phyloP scores from a whole-genome alignment of 2,329 filamentous ascomycete genomes.

The Stagonosporopsis rhizophila region DNA sequence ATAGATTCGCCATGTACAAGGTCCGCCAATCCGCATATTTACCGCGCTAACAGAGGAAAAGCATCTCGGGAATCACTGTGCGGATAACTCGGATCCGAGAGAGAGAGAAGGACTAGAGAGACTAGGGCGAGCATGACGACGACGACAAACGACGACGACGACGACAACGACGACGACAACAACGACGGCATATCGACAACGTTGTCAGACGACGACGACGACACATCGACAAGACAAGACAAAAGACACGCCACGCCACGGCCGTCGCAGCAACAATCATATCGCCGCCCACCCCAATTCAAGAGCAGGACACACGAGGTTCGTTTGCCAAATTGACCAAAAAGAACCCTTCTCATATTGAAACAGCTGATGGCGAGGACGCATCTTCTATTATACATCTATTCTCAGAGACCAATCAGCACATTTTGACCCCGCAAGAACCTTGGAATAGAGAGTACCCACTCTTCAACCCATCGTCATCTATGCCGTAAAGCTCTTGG shows the following conservation, averaged over 20 bases:
- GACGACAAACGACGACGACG: too few relatives aligned
- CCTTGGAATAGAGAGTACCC: constrained; percentile 47
- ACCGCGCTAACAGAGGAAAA: constrained; percentile 39
- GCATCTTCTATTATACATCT: constrained; percentile 53
- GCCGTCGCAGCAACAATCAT: not conserved
- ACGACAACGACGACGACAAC: too few relatives aligned
- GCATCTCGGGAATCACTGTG: constrained; percentile 24
- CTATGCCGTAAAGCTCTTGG: constrained; percentile 81
- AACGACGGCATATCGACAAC: too few relatives aligned
- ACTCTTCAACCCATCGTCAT: constrained; percentile 42
- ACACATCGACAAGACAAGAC: constrained; percentile 11
- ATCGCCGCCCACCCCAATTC: too few relatives aligned
- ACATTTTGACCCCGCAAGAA: constrained; percentile 46
- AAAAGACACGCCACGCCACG: too few relatives aligned
- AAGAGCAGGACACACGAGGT: too few relatives aligned
- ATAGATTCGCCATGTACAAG: constrained; percentile 39
- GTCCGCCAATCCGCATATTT: constrained; percentile 31
- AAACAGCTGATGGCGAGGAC: constrained; percentile 50
- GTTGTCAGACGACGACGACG: too few relatives aligned
- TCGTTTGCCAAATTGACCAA: constrained; percentile 29
- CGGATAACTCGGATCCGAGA: too few relatives aligned
- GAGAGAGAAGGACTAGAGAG: too few relatives aligned
- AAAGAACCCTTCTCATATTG: constrained; percentile 47
- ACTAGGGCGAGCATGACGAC: too few relatives aligned
- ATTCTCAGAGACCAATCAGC: constrained; percentile 49